Conservation (phyloP, 306 rosid genomes). For the Casuarina equisetifolia region DNA sequence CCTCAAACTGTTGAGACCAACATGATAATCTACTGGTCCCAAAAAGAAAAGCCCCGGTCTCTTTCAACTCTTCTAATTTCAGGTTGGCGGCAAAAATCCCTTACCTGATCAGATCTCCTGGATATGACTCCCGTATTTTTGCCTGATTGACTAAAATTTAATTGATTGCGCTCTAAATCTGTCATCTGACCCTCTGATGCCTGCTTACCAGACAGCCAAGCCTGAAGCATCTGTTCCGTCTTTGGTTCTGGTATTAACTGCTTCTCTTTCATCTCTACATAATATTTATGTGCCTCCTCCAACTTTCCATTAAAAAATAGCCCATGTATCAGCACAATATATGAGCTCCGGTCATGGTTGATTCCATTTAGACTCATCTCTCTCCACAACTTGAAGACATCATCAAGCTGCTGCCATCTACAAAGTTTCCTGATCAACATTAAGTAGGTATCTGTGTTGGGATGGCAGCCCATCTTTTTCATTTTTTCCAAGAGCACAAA, state of each 20-base stretch:
- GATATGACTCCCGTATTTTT: conserved; percentile 30
- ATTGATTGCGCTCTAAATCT: conserved; percentile 29
- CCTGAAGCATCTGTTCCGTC: conserved; percentile 69
- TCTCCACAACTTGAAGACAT: conserved; percentile 68
- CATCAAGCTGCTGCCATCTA: conserved; percentile 75
- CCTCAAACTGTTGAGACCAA: conserved; percentile 10
- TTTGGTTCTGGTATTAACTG: conserved; percentile 70
- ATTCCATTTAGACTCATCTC: conserved; percentile 64
- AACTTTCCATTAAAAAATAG: conserved; percentile 72
- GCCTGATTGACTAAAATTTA: conserved; percentile 26
- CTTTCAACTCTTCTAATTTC: conserved; percentile 65
- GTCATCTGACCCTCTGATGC: conserved; percentile 24
- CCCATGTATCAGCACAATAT: conserved; percentile 83
- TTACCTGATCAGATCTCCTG: conserved; percentile 42
- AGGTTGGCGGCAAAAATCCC: conserved; percentile 49
- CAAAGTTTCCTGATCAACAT: conserved; percentile 90
- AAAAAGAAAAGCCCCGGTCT: conserved; percentile 74
- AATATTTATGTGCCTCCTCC: conserved; percentile 73
- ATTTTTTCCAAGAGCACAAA: conserved; percentile 61
- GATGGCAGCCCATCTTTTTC: conserved; percentile 61
- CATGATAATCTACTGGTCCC: conserved; percentile 51
- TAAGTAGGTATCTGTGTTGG: conserved; percentile 70
- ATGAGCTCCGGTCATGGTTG: conserved; percentile 74
- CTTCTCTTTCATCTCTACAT: conserved; percentile 77
- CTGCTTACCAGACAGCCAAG: conserved; percentile 70